Evolutionary conservation across 805 yeast genomes (phyloP), one percentile per base, ranked within the genome.

Genomic region (Candida insectalens): DNA sequence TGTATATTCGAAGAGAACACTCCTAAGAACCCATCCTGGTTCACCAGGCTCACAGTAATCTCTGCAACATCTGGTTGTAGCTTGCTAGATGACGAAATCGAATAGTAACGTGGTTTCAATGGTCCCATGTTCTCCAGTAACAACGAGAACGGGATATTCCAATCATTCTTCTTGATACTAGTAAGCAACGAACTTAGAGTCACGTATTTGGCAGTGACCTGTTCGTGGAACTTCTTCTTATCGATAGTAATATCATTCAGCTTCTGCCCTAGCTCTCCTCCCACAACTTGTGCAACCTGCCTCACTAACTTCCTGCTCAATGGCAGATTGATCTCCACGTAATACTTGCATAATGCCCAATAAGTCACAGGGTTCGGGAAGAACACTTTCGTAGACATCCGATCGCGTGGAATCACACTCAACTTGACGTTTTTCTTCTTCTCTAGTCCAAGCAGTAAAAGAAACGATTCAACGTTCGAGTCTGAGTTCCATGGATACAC

Each of bases 81-180:
- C 3, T 85, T 70, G 19, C 38, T 40, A 6, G 95, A 83, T 1
- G 96, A 85, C 1, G 95, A 83, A 43, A 88, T 89, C 13, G 96
- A 89, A 60, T 88, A 88, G 59, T 77, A 85, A 54, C 97, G 81
- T 27, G 96, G 95, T 52, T 78, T 83, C 49, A 89, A 63, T 43
- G 73, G 78, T 27, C 88, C 74, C 36, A 89, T 56, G 27, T 77
- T 64, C 62, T 88, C 97, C 44, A 88, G 62, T 25, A 89, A 59
- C 51, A 85, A 80, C 37, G 81, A 77, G 60, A 87, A 73, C 15
- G 96, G 95, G 18, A 88, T 83, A 10, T 53, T 45, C 95, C 95
- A 87, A 10, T 74, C 57, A 19, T 44, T 45, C 10, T 12, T 12
- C 2, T 89, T 75, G 25, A 83, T 56, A 14, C 55, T 39, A 35